Base-by-base conservation (phyloP, 306 rosid species). In the Vicia faba region DNA sequence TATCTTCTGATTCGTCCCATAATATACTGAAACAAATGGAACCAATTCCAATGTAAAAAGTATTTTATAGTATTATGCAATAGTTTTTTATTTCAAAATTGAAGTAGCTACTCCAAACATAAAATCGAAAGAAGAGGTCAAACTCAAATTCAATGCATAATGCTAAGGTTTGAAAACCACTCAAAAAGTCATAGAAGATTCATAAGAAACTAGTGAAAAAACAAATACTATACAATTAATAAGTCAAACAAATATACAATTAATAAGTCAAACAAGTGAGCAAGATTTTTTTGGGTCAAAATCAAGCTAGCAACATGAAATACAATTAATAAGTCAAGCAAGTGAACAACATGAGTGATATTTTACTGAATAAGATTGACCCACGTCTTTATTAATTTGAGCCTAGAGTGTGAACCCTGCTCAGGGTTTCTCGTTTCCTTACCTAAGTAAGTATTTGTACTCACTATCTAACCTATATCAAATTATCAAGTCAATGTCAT, bases 1-100 rank as follows among this genome's bases (percentile, higher is more conserved):
- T 53, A 13, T 51, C 70, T 6, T 64, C 70, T 8, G 43, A 38
- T 58, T 64, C 3, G 11, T 38, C 49, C 73, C 81, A 71, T 71
- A 60, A 66, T 13, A 18, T 8, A 57, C 14, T 48, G 56, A 59
- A 74, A 35, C 67, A 18, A 25, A 35, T 11, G 16, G 57, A 19
- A 28, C 23, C 23, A 20, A 20, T 20, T 20, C 23, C 23, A 20
- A 20, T 20, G 23, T 20, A 20, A 20, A 20, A 20, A 1, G 2
- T 20, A 20, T 20, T 20, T 20, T 20, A 20, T 20, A 20, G 35
- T 31, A 31, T 15, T 51, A 12, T 26, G 25, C 36, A 1, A 1
- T 16, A 70, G n/a, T n/a, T n/a, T n/a, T n/a, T n/a, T n/a, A n/a
- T n/a, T n/a, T n/a, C n/a, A n/a, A n/a, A n/a, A n/a, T n/a, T n/a